Percentiles rank a stretch among this genome's conserved stretches.
Conservation (phyloP, 805 yeast species). For the Hanseniaspora jakobsenii region DNA sequence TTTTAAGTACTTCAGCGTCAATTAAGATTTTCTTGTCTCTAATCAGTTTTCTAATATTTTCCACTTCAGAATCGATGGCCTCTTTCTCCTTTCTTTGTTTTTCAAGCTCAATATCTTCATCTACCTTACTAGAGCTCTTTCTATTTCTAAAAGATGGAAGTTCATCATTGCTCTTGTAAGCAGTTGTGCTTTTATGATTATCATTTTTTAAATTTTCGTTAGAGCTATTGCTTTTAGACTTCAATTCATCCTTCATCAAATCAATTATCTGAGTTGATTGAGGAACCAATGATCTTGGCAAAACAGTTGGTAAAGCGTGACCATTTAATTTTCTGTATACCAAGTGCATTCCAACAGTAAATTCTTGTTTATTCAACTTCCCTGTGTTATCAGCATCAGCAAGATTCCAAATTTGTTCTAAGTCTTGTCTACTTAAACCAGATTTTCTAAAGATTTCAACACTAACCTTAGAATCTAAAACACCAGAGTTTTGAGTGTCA, state of each 20-base stretch:
- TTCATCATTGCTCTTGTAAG: slow-evolving; percentile 65
- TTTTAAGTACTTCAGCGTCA: slow-evolving; percentile 31
- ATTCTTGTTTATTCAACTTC: slow-evolving; percentile 74
- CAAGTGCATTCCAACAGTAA: slow-evolving; percentile 93
- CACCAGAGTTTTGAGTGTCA: slow-evolving; percentile 60
- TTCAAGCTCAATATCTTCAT: slow-evolving; percentile 12
- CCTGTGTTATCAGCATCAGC: slow-evolving; percentile 77
- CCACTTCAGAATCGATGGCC: slow-evolving; percentile 24
- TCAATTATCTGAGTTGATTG: slow-evolving; percentile 68
- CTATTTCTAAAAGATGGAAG: slow-evolving; percentile 61
- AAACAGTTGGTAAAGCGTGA: slow-evolving; percentile 61
- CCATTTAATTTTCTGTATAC: slow-evolving; percentile 87
- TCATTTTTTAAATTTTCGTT: slow-evolving; percentile 18
- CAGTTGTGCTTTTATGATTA: slow-evolving; percentile 27
- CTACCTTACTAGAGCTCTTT: slow-evolving; percentile 29
- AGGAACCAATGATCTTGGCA: slow-evolving; percentile 85
- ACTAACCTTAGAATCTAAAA: slow-evolving; percentile 67
- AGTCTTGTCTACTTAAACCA: slow-evolving; percentile 72
- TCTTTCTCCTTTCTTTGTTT: slow-evolving; percentile 22
- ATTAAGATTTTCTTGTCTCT: slow-evolving; percentile 61
- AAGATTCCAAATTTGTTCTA: slow-evolving; percentile 84
- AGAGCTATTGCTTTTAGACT: slow-evolving; percentile 16
- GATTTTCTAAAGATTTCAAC: slow-evolving; percentile 81
- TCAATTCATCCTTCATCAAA: slow-evolving; percentile 49
- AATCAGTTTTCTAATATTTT: slow-evolving; percentile 49